Conservation (phyloP, 768 basidiomycete genomes). For the Tylopilus intermedius region DNA sequence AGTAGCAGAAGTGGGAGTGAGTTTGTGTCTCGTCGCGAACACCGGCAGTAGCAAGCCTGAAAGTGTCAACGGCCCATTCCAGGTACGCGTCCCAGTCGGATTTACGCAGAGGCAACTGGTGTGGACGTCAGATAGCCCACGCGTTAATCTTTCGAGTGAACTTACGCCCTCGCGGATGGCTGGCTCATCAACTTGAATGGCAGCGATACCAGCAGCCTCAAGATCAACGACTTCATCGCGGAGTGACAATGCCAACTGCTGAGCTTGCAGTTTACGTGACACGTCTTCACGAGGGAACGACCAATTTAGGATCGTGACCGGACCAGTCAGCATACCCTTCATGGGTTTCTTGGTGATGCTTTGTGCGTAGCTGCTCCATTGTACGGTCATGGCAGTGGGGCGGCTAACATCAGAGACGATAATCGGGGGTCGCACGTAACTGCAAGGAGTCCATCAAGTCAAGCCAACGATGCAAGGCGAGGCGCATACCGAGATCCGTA, state of each 20-base stretch:
- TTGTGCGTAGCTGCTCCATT: constrained; percentile 96
- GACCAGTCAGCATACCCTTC: constrained; percentile 99
- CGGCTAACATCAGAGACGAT: constrained; percentile 98
- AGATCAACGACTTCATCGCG: constrained; percentile 98
- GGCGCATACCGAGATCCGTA: constrained; percentile 88
- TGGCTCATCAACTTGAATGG: constrained; percentile 99
- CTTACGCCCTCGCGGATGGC: constrained; percentile 97
- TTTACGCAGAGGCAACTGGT: constrained; percentile 88
- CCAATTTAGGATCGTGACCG: constrained; percentile 99
- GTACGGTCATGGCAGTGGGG: constrained; percentile 87
- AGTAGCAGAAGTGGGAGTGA: constrained; percentile 99
- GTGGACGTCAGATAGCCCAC: constrained; percentile 1
- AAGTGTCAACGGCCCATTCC: constrained; percentile 97
- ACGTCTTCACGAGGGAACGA: constrained; percentile 99
- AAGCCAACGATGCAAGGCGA: constrained; percentile 3
- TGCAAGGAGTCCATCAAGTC: constrained; percentile 23
- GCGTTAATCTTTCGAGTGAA: constrained; percentile 11
- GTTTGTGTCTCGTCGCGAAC: constrained; percentile 92
- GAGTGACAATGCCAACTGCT: constrained; percentile 95
- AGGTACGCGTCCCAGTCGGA: constrained; percentile 96
- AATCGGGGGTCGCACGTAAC: constrained; percentile 97
- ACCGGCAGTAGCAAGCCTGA: constrained; percentile 95
- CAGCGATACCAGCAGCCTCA: constrained; percentile 92
- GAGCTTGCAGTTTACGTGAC: constrained; percentile 92
- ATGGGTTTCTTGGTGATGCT: constrained; percentile 88